Percentiles rank a stretch among this genome's conserved stretches.
Conservation (phyloP, 306 rosid species). For the Rosa lucieae region DNA sequence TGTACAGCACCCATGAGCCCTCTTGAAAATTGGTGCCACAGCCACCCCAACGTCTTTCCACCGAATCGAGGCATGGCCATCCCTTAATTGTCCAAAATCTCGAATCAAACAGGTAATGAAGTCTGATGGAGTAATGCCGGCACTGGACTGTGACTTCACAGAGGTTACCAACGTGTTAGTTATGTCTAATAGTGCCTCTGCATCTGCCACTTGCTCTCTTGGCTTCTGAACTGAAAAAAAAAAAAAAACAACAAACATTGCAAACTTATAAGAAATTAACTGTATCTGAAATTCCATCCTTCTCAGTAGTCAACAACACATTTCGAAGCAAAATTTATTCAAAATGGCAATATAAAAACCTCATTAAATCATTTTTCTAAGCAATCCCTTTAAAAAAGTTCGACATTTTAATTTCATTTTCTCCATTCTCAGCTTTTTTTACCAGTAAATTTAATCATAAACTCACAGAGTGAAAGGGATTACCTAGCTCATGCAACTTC, state of each 20-base stretch:
- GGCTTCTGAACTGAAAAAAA: slow-evolving; percentile 69
- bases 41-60: slow-evolving; percentile 57
- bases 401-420: neutral
- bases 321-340: neutral
- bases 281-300: neutral
- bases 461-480: neutral
- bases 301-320: neutral
- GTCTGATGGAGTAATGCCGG: slow-evolving; percentile 64
- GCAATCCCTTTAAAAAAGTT: neutral
- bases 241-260: neutral
- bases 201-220: slow-evolving; percentile 84
- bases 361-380: neutral
- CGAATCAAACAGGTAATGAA: slow-evolving; percentile 55
- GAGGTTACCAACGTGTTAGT: slow-evolving; percentile 53
- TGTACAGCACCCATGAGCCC: slow-evolving; percentile 58
- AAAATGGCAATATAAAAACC: neutral
- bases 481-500: slow-evolving; percentile 64
- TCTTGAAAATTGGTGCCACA: slow-evolving; percentile 53
- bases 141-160: slow-evolving; percentile 56
- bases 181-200: slow-evolving; percentile 68
- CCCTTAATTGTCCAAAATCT: slow-evolving; percentile 35
- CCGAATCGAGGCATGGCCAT: slow-evolving; percentile 18
- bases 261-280: neutral
- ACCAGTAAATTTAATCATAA: too few relatives aligned
- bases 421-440: neutral